Percentiles rank a stretch among this genome's conserved stretches.
Evolutionary conservation across 495 filamentous ascomycete genomes (phyloP).

Genomic region (Tuber melanosporum): DNA sequence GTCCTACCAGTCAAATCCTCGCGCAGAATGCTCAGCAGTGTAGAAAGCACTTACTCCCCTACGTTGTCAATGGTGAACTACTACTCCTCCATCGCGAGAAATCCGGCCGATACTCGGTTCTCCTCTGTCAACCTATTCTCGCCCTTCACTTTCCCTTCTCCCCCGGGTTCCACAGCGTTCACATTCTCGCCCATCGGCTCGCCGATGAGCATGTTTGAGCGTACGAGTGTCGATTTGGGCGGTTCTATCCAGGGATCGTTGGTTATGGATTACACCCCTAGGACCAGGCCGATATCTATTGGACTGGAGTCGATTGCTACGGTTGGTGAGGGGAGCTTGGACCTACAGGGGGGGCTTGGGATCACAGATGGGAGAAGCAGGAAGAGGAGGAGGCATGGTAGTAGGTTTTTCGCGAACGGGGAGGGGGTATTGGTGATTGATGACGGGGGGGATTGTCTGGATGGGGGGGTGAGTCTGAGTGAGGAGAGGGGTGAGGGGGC

Average conservation of each 20-base stretch:
- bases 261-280: constrained; percentile 12
- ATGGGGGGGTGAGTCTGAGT: constrained; percentile 3
- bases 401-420: background rate
- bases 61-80: constrained; percentile 37
- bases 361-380: background rate
- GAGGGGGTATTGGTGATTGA: background rate
- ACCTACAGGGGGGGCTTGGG: background rate
- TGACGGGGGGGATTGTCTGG: background rate
- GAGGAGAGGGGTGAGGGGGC: background rate
- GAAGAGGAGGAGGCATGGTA: constrained; percentile 3
- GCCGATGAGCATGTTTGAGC: background rate
- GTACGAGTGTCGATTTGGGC: background rate
- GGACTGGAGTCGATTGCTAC: background rate
- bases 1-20: constrained; percentile 1
- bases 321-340: background rate
- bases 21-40: constrained; percentile 11
- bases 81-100: constrained; percentile 18
- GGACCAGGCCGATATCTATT: constrained; percentile 7
- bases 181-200: constrained; percentile 16
- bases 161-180: background rate
- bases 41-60: constrained; percentile 33
- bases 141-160: background rate
- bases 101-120: constrained; percentile 10
- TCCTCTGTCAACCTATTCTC: constrained; percentile 26
- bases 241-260: constrained; percentile 8